phyloP scores from a whole-genome alignment of 2,329 filamentous ascomycete genomes.

The Stemphylium vesicarium region DNA sequence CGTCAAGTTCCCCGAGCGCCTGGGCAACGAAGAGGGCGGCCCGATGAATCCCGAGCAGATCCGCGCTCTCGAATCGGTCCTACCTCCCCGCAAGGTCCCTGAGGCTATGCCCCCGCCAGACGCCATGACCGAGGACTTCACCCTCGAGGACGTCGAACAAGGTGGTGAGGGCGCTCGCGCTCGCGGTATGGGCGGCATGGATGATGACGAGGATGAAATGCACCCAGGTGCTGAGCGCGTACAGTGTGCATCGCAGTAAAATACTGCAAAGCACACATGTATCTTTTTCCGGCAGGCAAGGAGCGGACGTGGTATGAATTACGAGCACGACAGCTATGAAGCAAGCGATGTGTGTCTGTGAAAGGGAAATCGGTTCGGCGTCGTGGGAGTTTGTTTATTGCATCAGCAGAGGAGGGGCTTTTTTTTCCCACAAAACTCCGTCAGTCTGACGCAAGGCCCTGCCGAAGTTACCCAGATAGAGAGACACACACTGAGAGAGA shows the following conservation, averaged over 20 bases:
- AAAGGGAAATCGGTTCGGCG: not conserved
- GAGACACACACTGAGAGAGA: not conserved
- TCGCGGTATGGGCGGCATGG: slow-evolving; percentile 67
- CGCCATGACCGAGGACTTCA: slow-evolving; percentile 88
- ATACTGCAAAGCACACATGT: not conserved
- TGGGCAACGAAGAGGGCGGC: slow-evolving; percentile 53
- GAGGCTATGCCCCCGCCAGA: slow-evolving; percentile 75
- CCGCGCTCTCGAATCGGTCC: slow-evolving; percentile 78
- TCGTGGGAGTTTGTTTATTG: slow-evolving; percentile 3
- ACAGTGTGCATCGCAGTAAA: slow-evolving; percentile 86
- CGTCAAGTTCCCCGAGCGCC: slow-evolving; percentile 84
- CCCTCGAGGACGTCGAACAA: slow-evolving; percentile 82
- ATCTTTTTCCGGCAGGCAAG: not conserved
- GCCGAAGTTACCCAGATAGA: too few relatives aligned
- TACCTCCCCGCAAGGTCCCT: slow-evolving; percentile 71
- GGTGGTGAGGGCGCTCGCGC: slow-evolving; percentile 68
- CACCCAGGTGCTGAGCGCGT: slow-evolving; percentile 75
- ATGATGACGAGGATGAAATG: slow-evolving; percentile 70
- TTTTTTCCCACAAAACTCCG: not conserved
- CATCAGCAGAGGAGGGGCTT: not conserved
- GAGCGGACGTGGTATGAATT: not conserved
- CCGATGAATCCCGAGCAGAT: slow-evolving; percentile 69
- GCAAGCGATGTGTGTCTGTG: not conserved
- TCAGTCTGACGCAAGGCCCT: too few relatives aligned
- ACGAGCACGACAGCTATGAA: slow-evolving; percentile 4